These are phyloP conservation scores for Termitomyces sp. DNA, from an alignment of 768 basidiomycete genomes.

Conservation along the genomic window DNA sequence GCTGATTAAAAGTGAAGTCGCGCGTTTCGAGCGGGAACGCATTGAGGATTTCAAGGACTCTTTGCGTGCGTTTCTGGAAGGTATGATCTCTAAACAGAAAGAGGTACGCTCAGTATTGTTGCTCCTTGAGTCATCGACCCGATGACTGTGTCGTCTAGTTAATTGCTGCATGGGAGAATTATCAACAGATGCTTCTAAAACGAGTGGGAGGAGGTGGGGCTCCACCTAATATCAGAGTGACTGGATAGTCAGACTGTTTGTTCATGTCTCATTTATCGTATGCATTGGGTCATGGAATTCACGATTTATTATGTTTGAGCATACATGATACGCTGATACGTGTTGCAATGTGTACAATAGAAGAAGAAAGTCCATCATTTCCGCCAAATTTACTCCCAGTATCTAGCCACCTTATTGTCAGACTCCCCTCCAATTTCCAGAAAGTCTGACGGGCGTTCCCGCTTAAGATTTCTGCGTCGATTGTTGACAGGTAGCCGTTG, in stretches of 20 bases:
- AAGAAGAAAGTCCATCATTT: not conserved
- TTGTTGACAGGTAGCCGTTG: conserved; percentile 81
- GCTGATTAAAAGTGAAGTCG: conserved; percentile 84
- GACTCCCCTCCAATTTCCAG: conserved; percentile 63
- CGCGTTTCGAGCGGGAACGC: conserved; percentile 88
- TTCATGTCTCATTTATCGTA: not conserved
- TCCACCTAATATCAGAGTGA: conserved; percentile 7
- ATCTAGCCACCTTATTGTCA: conserved; percentile 62
- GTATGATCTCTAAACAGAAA: conserved; percentile 82
- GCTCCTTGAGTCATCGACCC: not conserved
- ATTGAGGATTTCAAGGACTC: conserved; percentile 89
- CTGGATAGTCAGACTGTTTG: not conserved
- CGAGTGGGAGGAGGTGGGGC: conserved; percentile 17
- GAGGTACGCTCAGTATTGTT: conserved; percentile 40
- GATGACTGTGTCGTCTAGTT: conserved; percentile 36
- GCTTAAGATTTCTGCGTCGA: conserved; percentile 68
- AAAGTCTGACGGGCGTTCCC: conserved; percentile 82
- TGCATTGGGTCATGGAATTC: not conserved
- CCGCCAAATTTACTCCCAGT: conserved; percentile 57
- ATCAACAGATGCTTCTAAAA: conserved; percentile 62
- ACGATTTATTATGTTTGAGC: conserved; percentile 5
- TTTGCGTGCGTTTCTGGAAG: conserved; percentile 79
- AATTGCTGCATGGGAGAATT: conserved; percentile 75
- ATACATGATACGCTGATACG: not conserved
- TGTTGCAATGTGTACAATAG: not conserved